Evolutionary conservation across 805 yeast species (phyloP).

Genomic region (Grigorovia jiainica): DNA sequence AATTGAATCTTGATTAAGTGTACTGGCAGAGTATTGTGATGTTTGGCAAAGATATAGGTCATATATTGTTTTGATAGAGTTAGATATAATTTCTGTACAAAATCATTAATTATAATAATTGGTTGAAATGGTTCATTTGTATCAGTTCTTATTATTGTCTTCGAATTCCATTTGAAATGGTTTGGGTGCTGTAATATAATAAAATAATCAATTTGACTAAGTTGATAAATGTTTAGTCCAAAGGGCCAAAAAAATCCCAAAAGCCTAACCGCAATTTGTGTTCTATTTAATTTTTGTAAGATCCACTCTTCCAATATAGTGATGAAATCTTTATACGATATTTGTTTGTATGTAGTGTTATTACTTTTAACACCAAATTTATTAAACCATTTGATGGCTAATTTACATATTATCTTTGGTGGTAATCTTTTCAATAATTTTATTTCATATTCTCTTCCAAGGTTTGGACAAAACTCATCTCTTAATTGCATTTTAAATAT

Average conservation of each 20-base stretch:
- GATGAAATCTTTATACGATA: neutral
- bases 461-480: slow-evolving; percentile 14
- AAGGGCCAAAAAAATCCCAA: slow-evolving; percentile 17
- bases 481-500: slow-evolving; percentile 1
- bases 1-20: slow-evolving; percentile 57
- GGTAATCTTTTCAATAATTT: slow-evolving; percentile 17
- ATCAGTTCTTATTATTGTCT: slow-evolving; percentile 1
- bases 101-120: slow-evolving; percentile 11
- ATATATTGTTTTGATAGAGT: slow-evolving; percentile 43
- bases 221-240: slow-evolving; percentile 35
- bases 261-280: slow-evolving; percentile 9
- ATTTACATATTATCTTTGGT: slow-evolving; percentile 10
- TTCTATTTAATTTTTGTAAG: slow-evolving; percentile 9
- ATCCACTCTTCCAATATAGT: slow-evolving; percentile 7
- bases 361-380: slow-evolving; percentile 9
- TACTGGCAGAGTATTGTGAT: slow-evolving; percentile 55
- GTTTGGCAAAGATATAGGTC: slow-evolving; percentile 54
- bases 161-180: slow-evolving; percentile 29
- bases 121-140: neutral
- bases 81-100: slow-evolving; percentile 39
- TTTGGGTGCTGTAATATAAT: slow-evolving; percentile 49
- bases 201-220: slow-evolving; percentile 65
- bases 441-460: slow-evolving; percentile 9
- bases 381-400: slow-evolving; percentile 17
- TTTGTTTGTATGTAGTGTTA: neutral